phyloP scores from a whole-genome alignment of 108 stramenopile species.

The Seminavis robusta region DNA sequence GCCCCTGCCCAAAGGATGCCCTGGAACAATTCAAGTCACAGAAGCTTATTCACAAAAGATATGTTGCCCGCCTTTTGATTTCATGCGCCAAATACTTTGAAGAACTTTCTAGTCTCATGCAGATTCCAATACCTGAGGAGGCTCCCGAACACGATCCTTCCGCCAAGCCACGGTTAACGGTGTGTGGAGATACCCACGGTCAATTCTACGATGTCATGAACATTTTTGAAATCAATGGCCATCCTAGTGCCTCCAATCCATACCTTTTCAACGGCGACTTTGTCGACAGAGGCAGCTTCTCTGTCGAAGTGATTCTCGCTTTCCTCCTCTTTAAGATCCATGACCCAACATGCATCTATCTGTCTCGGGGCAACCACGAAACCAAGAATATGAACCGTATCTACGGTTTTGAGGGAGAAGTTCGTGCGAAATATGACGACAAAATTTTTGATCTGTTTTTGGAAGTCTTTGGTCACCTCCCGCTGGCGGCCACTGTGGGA shows the following conservation, averaged over 20 bases:
- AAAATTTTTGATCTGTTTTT: slow-evolving; percentile 95
- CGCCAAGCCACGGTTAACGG: slow-evolving; percentile 61
- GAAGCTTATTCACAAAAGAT: slow-evolving; percentile 93
- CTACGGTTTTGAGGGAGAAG: slow-evolving; percentile 99
- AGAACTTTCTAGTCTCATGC: slow-evolving; percentile 54
- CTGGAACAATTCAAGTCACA: slow-evolving; percentile 84
- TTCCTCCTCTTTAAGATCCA: slow-evolving; percentile 88
- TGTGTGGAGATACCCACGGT: slow-evolving; percentile 98
- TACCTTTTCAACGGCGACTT: slow-evolving; percentile 99
- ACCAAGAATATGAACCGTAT: slow-evolving; percentile 98
- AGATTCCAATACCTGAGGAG: slow-evolving; percentile 63
- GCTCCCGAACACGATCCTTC: slow-evolving; percentile 46
- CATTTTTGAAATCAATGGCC: slow-evolving; percentile 94
- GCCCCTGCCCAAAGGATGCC: no score
- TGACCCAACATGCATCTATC: slow-evolving; percentile 77
- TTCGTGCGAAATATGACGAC: slow-evolving; percentile 96
- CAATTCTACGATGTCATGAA: slow-evolving; percentile 98
- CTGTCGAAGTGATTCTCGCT: slow-evolving; percentile 92
- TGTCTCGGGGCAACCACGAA: slow-evolving; percentile 97
- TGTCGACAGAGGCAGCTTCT: slow-evolving; percentile 96
- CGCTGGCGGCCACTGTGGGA: slow-evolving; percentile 83
- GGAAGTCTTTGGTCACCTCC: slow-evolving; percentile 89
- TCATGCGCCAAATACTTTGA: slow-evolving; percentile 66
- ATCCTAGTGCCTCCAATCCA: slow-evolving; percentile 80
- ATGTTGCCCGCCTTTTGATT: slow-evolving; percentile 79